phyloP scores from a whole-genome alignment of 2,329 filamentous ascomycete genomes.

The Claviceps sp. region DNA sequence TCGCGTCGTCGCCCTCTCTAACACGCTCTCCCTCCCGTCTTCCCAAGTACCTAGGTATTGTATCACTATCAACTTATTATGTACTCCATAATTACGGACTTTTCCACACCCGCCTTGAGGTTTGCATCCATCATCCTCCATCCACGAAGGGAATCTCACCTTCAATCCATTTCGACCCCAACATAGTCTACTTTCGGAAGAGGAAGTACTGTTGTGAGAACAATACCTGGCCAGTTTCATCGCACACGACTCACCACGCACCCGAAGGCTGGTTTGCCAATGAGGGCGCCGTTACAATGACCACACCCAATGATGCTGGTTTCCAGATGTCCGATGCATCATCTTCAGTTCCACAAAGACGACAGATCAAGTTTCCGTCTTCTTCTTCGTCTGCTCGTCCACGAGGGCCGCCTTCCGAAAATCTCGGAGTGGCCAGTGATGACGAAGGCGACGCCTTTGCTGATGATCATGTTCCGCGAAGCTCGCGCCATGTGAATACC shows the following conservation, averaged over 20 bases:
- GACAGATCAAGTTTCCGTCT: slow-evolving; percentile 25
- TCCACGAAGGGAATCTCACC: not conserved
- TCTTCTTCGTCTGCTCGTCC: slow-evolving; percentile 41
- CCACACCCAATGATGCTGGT: slow-evolving; percentile 42
- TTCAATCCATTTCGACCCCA: not conserved
- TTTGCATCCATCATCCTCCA: not conserved
- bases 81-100: no score
- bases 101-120: no score
- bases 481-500: slow-evolving; percentile 32
- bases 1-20: slow-evolving; percentile 18
- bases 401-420: slow-evolving; percentile 49
- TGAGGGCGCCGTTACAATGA: slow-evolving; percentile 21
- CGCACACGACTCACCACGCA: not conserved
- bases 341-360: slow-evolving; percentile 27
- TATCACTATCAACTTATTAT: not conserved
- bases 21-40: slow-evolving; percentile 14
- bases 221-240: not conserved
- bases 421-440: slow-evolving; percentile 44
- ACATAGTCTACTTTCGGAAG: not conserved
- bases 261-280: not conserved
- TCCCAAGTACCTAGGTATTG: not conserved
- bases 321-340: slow-evolving; percentile 44
- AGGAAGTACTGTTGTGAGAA: not conserved
- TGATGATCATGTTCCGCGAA: slow-evolving; percentile 47
- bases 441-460: slow-evolving; percentile 49